Conservation (phyloP, 805 yeast genomes). For the Lipomyces starkeyi region DNA sequence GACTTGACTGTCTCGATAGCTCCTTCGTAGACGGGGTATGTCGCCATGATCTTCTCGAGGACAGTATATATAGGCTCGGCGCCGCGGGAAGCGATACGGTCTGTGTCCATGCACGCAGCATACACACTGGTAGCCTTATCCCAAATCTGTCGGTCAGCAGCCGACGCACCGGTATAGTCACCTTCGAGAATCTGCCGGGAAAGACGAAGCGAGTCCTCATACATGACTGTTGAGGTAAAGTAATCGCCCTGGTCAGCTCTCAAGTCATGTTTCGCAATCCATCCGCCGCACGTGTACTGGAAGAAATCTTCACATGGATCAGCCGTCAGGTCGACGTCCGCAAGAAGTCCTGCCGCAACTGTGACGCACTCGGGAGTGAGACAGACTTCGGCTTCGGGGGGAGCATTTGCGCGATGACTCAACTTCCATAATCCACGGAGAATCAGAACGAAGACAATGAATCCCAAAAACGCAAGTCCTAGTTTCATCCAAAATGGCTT, state of each 20-base stretch:
- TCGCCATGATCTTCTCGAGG: slow-evolving; percentile 24
- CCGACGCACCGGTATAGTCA: slow-evolving; percentile 25
- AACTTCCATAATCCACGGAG: slow-evolving; percentile 31
- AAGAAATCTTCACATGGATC: slow-evolving; percentile 37
- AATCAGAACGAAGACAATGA: slow-evolving; percentile 25
- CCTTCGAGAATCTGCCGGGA: slow-evolving; percentile 34
- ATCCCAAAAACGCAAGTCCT: slow-evolving; percentile 12
- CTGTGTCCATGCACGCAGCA: slow-evolving; percentile 36
- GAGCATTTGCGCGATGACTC: slow-evolving; percentile 15
- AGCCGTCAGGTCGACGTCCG: slow-evolving; percentile 30
- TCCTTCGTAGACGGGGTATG: slow-evolving; percentile 25
- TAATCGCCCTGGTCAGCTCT: slow-evolving; percentile 33
- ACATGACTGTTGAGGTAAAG: slow-evolving; percentile 33
- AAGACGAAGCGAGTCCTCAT: slow-evolving; percentile 32
- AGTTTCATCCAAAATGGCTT: slow-evolving; percentile 26
- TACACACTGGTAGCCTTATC: slow-evolving; percentile 37
- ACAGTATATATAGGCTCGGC: slow-evolving; percentile 33
- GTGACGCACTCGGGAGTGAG: slow-evolving; percentile 34
- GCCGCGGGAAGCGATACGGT: slow-evolving; percentile 28
- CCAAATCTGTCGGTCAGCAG: slow-evolving; percentile 33
- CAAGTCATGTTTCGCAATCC: slow-evolving; percentile 35
- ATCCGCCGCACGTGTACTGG: slow-evolving; percentile 37
- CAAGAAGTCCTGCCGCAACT: slow-evolving; percentile 33
- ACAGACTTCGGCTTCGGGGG: slow-evolving; percentile 20
- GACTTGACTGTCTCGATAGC: slow-evolving; percentile 18